These are phyloP conservation scores for Puccinia triticina DNA, from an alignment of 1,284 basidiomycete genomes.

Conservation along the genomic window DNA sequence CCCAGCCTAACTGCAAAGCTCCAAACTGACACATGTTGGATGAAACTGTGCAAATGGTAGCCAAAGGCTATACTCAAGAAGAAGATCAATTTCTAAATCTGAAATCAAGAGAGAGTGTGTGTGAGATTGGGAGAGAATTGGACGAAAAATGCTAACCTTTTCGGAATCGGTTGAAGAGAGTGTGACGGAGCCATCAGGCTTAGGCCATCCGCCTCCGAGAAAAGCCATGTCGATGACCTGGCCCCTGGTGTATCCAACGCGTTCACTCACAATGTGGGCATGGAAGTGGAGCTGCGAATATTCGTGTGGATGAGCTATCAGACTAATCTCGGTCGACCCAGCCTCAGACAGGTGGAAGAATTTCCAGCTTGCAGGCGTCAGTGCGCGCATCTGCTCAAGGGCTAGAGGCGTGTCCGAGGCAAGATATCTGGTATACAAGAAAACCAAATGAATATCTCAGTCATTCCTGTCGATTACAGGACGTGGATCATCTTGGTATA, in stretches of 20 bases:
- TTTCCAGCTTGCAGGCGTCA: constrained; percentile 31
- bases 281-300: constrained; percentile 49
- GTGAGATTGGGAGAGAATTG: neutral
- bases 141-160: neutral
- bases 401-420: constrained; percentile 47
- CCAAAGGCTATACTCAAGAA: constrained; percentile 28
- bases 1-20: constrained; percentile 47
- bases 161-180: constrained; percentile 23
- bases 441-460: neutral
- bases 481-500: neutral
- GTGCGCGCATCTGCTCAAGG: constrained; percentile 12
- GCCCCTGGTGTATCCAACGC: constrained; percentile 32
- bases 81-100: neutral
- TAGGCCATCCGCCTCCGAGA: constrained; percentile 37
- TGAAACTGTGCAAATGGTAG: constrained; percentile 50
- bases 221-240: constrained; percentile 51
- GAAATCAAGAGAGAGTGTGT: neutral
- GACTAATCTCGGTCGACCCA: neutral
- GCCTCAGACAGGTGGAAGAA: constrained; percentile 46
- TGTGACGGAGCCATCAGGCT: constrained; percentile 9
- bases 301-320: constrained; percentile 48
- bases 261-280: constrained; percentile 30
- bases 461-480: neutral
- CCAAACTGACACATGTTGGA: constrained; percentile 51
- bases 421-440: constrained; percentile 23